A percentile compares a stretch with the other conserved stretches of the same genome.
phyloP scores from a whole-genome alignment of 2,329 filamentous ascomycete species.

The Hypoxylon sp. region DNA sequence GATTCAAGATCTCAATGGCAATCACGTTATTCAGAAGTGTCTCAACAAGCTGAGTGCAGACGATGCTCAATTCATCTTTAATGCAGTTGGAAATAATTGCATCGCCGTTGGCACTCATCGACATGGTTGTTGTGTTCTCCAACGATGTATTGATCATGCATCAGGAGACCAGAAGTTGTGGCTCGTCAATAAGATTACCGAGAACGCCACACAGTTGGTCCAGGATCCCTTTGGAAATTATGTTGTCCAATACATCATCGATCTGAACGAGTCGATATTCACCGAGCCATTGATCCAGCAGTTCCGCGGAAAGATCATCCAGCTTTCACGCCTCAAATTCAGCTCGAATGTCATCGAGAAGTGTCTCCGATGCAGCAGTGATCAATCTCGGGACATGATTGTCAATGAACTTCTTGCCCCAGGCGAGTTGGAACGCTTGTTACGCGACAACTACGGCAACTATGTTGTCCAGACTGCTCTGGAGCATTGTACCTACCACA shows the following conservation, averaged over 20 bases:
- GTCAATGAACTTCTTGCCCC: slow-evolving; percentile 84
- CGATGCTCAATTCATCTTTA: slow-evolving; percentile 96
- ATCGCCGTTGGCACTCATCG: slow-evolving; percentile 95
- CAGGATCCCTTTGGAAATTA: slow-evolving; percentile 99
- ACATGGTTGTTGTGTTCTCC: slow-evolving; percentile 97
- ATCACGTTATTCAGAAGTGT: slow-evolving; percentile 99
- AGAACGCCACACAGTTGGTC: slow-evolving; percentile 88
- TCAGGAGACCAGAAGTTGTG: slow-evolving; percentile 89
- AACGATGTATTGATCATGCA: slow-evolving; percentile 98
- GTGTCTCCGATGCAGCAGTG: slow-evolving; percentile 86
- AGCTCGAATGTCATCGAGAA: slow-evolving; percentile 99
- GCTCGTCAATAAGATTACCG: slow-evolving; percentile 88
- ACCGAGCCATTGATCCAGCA: slow-evolving; percentile 88
- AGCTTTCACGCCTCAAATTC: slow-evolving; percentile 94
- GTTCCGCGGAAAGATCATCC: slow-evolving; percentile 81
- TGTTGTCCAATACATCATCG: slow-evolving; percentile 98
- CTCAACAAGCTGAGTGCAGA: slow-evolving; percentile 89
- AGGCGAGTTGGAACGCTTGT: slow-evolving; percentile 86
- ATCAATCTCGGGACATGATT: slow-evolving; percentile 82
- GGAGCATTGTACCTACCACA: slow-evolving; percentile 82
- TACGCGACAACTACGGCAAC: slow-evolving; percentile 95
- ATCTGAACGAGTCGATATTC: slow-evolving; percentile 88
- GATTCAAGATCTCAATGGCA: slow-evolving; percentile 97
- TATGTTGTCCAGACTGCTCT: slow-evolving; percentile 98
- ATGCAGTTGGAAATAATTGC: slow-evolving; percentile 89